Percentiles rank a stretch among this genome's conserved stretches.
Evolutionary conservation across 2,329 filamentous ascomycete genomes (phyloP).

Genomic region (Ilyonectria destructans): DNA sequence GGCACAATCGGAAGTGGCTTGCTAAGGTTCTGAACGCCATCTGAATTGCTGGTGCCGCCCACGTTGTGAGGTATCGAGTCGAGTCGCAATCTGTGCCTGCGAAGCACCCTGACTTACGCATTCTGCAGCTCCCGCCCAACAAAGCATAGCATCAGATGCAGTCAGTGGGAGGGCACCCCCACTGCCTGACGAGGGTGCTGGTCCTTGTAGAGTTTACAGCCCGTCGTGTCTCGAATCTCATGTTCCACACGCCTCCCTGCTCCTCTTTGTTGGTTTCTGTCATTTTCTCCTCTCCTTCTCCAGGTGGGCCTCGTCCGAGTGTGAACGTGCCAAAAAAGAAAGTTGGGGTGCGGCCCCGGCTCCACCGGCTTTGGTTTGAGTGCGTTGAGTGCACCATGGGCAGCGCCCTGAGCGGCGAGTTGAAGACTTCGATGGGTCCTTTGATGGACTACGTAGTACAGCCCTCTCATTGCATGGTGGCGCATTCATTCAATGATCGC

Average conservation of each 20-base stretch:
- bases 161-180: slow-evolving; percentile 19
- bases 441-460: slow-evolving; percentile 5
- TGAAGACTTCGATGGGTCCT: slow-evolving; percentile 33
- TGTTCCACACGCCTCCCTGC: slow-evolving; percentile 3
- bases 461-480: background rate
- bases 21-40: background rate
- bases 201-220: slow-evolving; percentile 27
- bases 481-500: slow-evolving; percentile 6
- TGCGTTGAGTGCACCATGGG: slow-evolving; percentile 34
- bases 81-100: slow-evolving; percentile 16
- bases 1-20: slow-evolving; percentile 12
- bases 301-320: slow-evolving; percentile 17
- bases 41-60: background rate
- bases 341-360: slow-evolving; percentile 22
- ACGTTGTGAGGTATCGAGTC: background rate
- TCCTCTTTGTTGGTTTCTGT: slow-evolving; percentile 7
- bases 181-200: slow-evolving; percentile 9
- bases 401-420: slow-evolving; percentile 48
- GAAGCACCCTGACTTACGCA: slow-evolving; percentile 10
- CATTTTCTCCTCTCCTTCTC: slow-evolving; percentile 9
- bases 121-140: slow-evolving; percentile 45
- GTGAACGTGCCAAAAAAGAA: slow-evolving; percentile 31
- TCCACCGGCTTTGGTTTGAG: slow-evolving; percentile 35
- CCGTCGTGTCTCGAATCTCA: slow-evolving; percentile 6
- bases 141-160: slow-evolving; percentile 38